These are phyloP conservation scores for Phytophthora pini DNA, from an alignment of 352 stramenopile species.

Conservation along the genomic window DNA sequence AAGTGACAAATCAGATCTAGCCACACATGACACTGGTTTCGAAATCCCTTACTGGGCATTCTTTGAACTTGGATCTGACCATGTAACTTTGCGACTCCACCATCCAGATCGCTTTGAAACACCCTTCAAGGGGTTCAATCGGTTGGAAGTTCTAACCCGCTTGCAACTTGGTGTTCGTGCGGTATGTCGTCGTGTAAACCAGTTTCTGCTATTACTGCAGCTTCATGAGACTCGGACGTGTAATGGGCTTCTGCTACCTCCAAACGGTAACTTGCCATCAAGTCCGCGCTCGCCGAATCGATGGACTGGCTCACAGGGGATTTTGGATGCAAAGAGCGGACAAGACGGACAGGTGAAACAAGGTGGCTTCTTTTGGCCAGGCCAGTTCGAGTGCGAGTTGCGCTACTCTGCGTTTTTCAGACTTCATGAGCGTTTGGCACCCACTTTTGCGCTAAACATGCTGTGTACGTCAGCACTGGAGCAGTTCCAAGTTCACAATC, in stretches of 20 bases:
- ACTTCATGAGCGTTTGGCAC: conserved; percentile 79
- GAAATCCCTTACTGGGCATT: conserved; percentile 85
- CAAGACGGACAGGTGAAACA: conserved; percentile 28
- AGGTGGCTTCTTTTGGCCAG: conserved; percentile 81
- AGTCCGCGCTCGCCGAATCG: conserved; percentile 53
- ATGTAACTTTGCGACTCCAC: conserved; percentile 66
- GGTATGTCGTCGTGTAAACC: conserved; percentile 84
- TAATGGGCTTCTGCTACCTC: conserved; percentile 72
- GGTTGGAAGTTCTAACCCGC: conserved; percentile 68
- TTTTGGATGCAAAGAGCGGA: conserved; percentile 28
- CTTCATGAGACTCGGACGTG: conserved; percentile 85
- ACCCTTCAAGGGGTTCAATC: conserved; percentile 42
- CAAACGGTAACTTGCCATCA: conserved; percentile 37
- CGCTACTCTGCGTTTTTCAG: conserved; percentile 83
- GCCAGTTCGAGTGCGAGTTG: conserved; percentile 86
- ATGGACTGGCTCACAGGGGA: conserved; percentile 35
- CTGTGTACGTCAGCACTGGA: conserved; percentile 86
- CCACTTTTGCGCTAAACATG: conserved; percentile 83
- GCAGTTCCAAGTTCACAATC: conserved; percentile 91
- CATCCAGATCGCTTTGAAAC: conserved; percentile 49
- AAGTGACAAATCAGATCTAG: background rate
- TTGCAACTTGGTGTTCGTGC: conserved; percentile 76
- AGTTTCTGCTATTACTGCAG: conserved; percentile 83
- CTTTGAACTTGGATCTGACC: conserved; percentile 63
- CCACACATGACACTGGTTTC: conserved; percentile 17